Base-by-base conservation (phyloP, 805 yeast genomes). In the Yarrowia yakushimensis region DNA sequence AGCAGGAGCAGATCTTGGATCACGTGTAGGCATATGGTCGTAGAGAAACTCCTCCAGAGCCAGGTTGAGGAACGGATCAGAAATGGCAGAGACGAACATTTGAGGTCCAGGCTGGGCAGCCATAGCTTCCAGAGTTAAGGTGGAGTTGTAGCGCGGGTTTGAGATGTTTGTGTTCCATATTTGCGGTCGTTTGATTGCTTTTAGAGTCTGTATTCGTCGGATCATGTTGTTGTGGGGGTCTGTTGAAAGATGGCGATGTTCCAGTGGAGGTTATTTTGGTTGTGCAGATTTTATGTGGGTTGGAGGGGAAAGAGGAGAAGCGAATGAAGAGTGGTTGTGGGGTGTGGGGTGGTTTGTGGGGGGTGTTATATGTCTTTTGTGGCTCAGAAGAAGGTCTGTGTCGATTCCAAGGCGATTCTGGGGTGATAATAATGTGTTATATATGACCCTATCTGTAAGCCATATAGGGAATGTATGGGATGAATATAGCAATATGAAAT, bases 1-100 rank as follows among this genome's bases (percentile, higher is more conserved):
- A 2, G 41, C 31, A 5, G 17, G 7, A 2, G 18, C 60, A 2
- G 10, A 12, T 15, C 23, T 50, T 8, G 43, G 59, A 11, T 52
- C 59, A 8, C 28, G 39, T 0, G 76, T 64, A 0, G 92, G 92
- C 74, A 87, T 83, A 18, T 79, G 72, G 60, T 80, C 79, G 72
- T 88, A 94, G 0, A 94, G 76, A 69, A 82, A 87, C 67, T 88
- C 87, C 68, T 94, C 99, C 5, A 91, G 68, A 1, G 97, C 90
- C 15, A 94, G 76, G 70, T 94, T 94, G 57, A 83, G 68, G 68
- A 78, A 84, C 1, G 98, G 98, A 67, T 87, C 81, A 2, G 75
- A 71, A 11, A 87, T 76, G 25, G 74, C 74, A 0, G 96, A 84
- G 0, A 86, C 71, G 33, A 89, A 78, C 1, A 85, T 76, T 18